These are phyloP conservation scores for Dendrobium nobile DNA, from an alignment of 106 monocot genomes.

Conservation along the genomic window DNA sequence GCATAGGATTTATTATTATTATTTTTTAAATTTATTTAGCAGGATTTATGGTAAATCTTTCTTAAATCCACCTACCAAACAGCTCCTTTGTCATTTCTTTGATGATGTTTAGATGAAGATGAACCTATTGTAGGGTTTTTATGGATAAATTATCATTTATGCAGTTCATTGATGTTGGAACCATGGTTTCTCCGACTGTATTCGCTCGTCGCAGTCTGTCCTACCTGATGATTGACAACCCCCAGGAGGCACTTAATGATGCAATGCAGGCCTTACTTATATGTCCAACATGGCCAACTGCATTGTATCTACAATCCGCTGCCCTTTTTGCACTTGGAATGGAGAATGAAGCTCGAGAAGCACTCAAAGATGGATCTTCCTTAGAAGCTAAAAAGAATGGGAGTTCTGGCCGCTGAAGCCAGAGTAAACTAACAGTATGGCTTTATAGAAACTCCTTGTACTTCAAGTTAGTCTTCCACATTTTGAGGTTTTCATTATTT, in stretches of 20 bases:
- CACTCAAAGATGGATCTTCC: slow-evolving; percentile 39
- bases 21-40: too few relatives aligned
- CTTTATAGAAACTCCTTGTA: not conserved
- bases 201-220: slow-evolving; percentile 46
- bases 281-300: slow-evolving; percentile 56
- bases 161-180: slow-evolving; percentile 94
- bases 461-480: not conserved
- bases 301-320: slow-evolving; percentile 54
- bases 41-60: too few relatives aligned
- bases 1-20: too few relatives aligned
- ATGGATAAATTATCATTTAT: not conserved
- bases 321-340: slow-evolving; percentile 42
- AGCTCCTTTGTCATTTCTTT: too few relatives aligned
- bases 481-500: not conserved
- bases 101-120: too few relatives aligned
- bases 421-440: not conserved
- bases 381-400: slow-evolving; percentile 33
- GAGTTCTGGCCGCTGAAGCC: slow-evolving; percentile 1
- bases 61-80: too few relatives aligned
- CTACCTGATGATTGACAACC: slow-evolving; percentile 53
- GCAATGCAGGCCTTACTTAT: slow-evolving; percentile 54
- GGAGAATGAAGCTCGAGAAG: slow-evolving; percentile 49
- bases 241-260: slow-evolving; percentile 53
- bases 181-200: slow-evolving; percentile 74
- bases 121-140: too few relatives aligned